Conservation (phyloP, 2,329 filamentous ascomycete species). For the Metarhizium rileyi region DNA sequence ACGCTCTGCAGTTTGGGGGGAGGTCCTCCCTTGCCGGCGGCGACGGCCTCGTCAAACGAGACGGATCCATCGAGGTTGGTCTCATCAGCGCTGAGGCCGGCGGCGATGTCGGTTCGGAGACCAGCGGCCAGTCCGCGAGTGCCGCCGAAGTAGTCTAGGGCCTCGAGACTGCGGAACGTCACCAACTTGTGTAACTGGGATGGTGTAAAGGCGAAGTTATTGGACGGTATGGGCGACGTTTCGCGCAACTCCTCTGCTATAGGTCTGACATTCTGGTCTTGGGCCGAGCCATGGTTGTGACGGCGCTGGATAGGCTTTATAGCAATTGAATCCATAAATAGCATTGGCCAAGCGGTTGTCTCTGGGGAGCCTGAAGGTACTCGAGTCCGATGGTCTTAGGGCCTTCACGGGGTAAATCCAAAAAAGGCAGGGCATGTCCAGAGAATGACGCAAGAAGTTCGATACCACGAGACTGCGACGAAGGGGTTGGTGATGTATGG, state of each 20-base stretch:
- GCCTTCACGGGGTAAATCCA: not conserved
- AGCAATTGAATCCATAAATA: constrained; percentile 7
- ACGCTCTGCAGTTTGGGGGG: constrained; percentile 13
- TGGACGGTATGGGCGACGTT: constrained; percentile 20
- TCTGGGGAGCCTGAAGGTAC: not conserved
- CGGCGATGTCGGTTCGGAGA: constrained; percentile 35
- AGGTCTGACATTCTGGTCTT: constrained; percentile 7
- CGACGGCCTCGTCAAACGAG: constrained; percentile 38
- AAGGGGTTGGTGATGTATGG: not conserved
- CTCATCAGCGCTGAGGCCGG: constrained; percentile 43
- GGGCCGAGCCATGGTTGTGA: constrained; percentile 4
- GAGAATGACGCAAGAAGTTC: not conserved
- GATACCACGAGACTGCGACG: not conserved
- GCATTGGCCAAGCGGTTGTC: not conserved
- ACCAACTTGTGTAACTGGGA: constrained; percentile 43
- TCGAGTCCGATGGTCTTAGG: not conserved
- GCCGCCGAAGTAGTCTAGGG: constrained; percentile 43
- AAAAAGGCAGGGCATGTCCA: not conserved
- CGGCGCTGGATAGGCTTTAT: constrained; percentile 1
- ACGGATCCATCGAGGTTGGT: constrained; percentile 32
- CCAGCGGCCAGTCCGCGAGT: constrained; percentile 41
- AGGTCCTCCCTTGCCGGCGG: constrained; percentile 25
- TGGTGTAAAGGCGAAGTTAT: constrained; percentile 44
- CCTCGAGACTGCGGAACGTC: constrained; percentile 37
- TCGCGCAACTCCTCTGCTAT: constrained; percentile 16